Evolutionary conservation across 2,329 filamentous ascomycete genomes (phyloP), one percentile per base, ranked within the genome.

Genomic region (Phaeosphaeriaceae sp.): DNA sequence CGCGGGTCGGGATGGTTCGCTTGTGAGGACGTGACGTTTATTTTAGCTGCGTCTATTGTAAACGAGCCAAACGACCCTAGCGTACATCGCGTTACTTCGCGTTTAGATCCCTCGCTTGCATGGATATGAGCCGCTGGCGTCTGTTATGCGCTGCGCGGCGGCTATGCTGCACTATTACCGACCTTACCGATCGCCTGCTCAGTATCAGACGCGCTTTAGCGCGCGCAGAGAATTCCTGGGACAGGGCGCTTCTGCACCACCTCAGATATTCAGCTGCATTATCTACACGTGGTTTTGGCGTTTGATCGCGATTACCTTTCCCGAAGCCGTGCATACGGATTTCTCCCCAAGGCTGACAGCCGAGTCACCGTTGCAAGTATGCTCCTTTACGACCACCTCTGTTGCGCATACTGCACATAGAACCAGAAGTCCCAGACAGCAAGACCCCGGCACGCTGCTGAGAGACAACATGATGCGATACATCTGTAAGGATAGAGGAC

Each of bases 41-140:
- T 57, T 66, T 62, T 62, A 62, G 61, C 58, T 60, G 61, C 53
- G 51, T 57, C 58, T 45, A 49, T 57, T 54, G 33, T 46, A 62
- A 53, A 47, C 55, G 54, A 25, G 47, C 49, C 56, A 62, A 57
- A 45, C 63, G 63, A 52, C 36, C 36, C 42, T 58, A 45, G 51
- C 48, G 56, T 31, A 64, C 57, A 58, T 55, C 56, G 61, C 63
- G 61, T 66, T 57, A 57, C 48, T 56, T 49, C 50, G 52, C 36
- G 27, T 17, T 31, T 31, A 13, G 21, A 41, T 49, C 63, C n/a
- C n/a, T 61, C 63, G 55, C 31, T 36, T 36, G 31, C 31, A 36
- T 5, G 25, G 25, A 31, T 31, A 5, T 11, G 5, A 31, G 25
- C 25, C 25, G 25, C 25, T 31, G 25, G 11, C 11, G 11, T 11